Evolutionary conservation across 1,284 basidiomycete species (phyloP), one percentile per base, ranked within the genome.

Genomic region (Pyrrhoderma lamaoense): DNA sequence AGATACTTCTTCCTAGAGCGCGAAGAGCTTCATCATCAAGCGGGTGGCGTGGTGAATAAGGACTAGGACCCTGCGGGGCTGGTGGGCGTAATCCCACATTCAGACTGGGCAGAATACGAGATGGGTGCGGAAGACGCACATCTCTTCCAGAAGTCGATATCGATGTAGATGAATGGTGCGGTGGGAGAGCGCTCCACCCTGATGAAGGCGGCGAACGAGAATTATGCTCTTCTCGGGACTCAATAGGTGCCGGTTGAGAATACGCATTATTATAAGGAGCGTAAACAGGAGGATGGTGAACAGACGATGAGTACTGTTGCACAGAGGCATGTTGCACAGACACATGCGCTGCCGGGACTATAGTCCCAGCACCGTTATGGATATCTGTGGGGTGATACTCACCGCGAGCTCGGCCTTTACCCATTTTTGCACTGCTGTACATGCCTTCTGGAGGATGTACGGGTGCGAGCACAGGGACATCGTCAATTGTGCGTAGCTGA

Each of bases 351-450:
- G 38, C 5, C 16, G 35, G 11, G 16, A 16, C 35, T 63, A 16
- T 62, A 63, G 44, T 59, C 58, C 18, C 50, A 57, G 16, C 52
- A 52, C 31, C 64, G 66, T 38, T 49, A 14, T 61, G 55, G 39
- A 63, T 65, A 53, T 65, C 60, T 1, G 65, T 65, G 34, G 52
- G 49, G 52, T 67, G 63, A 47, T 67, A 64, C 44, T 69, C 69
- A 39, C 18, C 57, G 19, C 66, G 65, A 53, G 65, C 61, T 58
- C 74, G 67, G 44, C 77, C 76, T 61, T 73, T 73, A 14, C 66
- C 65, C 40, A 67, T 64, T 43, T 85, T 78, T 8, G 85, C 84
- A 57, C 81, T 82, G 56, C 69, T 73, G 60, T 86, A 88, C 52
- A 69, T 72, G 22, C 78, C 79, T 3, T 66, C 64, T 0, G 85